Base-by-base conservation (phyloP, 2,329 filamentous ascomycete genomes). In the Fusarium virguliforme region DNA sequence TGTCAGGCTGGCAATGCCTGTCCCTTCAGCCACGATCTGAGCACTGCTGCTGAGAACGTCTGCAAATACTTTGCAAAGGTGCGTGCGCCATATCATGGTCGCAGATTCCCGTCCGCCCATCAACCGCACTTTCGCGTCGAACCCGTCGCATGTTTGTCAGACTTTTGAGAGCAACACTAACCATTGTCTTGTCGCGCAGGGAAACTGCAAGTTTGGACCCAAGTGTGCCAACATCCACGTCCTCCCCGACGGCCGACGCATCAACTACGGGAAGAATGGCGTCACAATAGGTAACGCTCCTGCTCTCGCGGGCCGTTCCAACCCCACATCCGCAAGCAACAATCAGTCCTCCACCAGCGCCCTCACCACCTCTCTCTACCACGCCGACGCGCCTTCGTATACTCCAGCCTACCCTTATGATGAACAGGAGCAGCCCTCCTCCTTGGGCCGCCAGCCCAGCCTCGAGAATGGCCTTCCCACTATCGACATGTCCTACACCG, bases 31-130 rank as follows among this genome's bases (percentile, higher is more conserved):
- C 96, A 99, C 84, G 95, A 97, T 71, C 90, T 96, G 71, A 93
- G 96, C 79, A 88, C 91, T 32, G 90, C 94, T 41, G 89, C 92
- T 57, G 94, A 98, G 80, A 95, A 93, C 68, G 90, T 97, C 72
- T 99, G 96, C 91, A 99, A 98, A 84, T 99, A 98, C 84, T 99
- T 98, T 81, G 93, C 95, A 79, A 99, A 98, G 91, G 94, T 97
- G 85, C 76, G 85, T 80, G 72, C 71, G 72, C 70, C 60, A 65
- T 67, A 70, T 70, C 70, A 62, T 66, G 61, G 61, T 64, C 64
- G 64, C 65, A 53, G 40, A 58, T 62, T 65, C 56, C 38, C 64
- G 37, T 43, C 51, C 59, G 58, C 60, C 67, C 65, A 41, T 54
- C 62, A 48, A 46, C 18, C 35, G 51, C 35, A 53, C 46, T 50